phyloP scores from a whole-genome alignment of 2,329 filamentous ascomycete species.

The Pseudopyrenochaeta lycopersici region DNA sequence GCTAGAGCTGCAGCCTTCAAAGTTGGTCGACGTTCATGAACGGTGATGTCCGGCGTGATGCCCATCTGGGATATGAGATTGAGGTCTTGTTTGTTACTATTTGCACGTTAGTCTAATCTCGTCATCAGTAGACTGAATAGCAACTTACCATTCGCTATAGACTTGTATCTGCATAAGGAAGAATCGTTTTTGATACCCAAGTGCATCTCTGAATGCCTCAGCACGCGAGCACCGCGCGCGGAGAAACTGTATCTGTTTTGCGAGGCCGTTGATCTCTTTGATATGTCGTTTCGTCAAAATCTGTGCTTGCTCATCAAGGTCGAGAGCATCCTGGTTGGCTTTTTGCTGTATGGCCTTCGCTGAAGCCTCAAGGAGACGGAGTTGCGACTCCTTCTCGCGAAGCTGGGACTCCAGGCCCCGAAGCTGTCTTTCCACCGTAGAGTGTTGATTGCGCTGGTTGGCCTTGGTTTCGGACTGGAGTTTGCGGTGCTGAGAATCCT shows the following conservation, averaged over 20 bases:
- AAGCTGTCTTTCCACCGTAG: slow-evolving; percentile 60
- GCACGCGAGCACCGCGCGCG: slow-evolving; percentile 83
- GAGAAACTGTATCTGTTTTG: slow-evolving; percentile 91
- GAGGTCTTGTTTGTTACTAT: slow-evolving; percentile 91
- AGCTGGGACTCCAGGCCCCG: slow-evolving; percentile 31
- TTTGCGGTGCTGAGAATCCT: slow-evolving; percentile 39
- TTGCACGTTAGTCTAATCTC: slow-evolving; percentile 22
- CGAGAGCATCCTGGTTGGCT: slow-evolving; percentile 39
- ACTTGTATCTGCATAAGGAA: slow-evolving; percentile 81
- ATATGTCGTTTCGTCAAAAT: slow-evolving; percentile 74
- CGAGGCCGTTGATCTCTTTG: slow-evolving; percentile 81
- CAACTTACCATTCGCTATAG: slow-evolving; percentile 86
- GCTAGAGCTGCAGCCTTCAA: slow-evolving; percentile 59
- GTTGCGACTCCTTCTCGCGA: slow-evolving; percentile 37
- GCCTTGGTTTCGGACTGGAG: slow-evolving; percentile 38
- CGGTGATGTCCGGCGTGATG: slow-evolving; percentile 62
- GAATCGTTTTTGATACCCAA: slow-evolving; percentile 87
- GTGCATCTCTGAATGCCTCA: slow-evolving; percentile 78
- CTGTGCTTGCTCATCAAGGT: slow-evolving; percentile 59
- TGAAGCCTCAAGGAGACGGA: slow-evolving; percentile 37
- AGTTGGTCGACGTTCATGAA: slow-evolving; percentile 55
- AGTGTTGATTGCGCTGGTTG: slow-evolving; percentile 53
- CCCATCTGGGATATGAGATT: slow-evolving; percentile 86
- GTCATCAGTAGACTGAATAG: background rate
- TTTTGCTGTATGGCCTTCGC: slow-evolving; percentile 40